These are phyloP conservation scores for Acanthamoeba culbertsoni DNA, from an alignment of 208 protist species.

Conservation along the genomic window DNA sequence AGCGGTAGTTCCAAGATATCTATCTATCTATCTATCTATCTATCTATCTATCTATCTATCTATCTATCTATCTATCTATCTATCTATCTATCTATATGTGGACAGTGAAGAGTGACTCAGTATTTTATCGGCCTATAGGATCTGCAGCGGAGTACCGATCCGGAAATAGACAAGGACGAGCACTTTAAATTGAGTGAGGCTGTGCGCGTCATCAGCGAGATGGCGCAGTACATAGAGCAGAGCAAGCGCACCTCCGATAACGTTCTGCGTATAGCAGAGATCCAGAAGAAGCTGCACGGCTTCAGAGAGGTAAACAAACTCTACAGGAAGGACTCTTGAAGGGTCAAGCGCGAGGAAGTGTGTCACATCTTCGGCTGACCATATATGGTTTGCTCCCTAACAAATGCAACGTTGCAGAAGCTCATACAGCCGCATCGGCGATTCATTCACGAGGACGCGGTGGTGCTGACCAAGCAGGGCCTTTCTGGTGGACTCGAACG, in stretches of 20 bases:
- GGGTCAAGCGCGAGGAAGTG: no score
- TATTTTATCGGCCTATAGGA: no score
- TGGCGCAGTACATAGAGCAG: slow-evolving; percentile 52
- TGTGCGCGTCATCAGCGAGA: not conserved
- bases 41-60: no score
- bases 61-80: no score
- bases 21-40: no score
- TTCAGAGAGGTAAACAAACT: not conserved
- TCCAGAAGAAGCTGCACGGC: slow-evolving; percentile 12
- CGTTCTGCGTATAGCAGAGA: slow-evolving; percentile 16
- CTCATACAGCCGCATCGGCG: slow-evolving; percentile 27
- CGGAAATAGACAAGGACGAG: not conserved
- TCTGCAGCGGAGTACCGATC: slow-evolving; percentile 2
- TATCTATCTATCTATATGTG: no score
- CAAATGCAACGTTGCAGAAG: not conserved
- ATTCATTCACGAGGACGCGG: slow-evolving; percentile 8
- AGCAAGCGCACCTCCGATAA: slow-evolving; percentile 48
- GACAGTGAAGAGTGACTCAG: no score
- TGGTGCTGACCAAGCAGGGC: not conserved
- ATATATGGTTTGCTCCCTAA: no score
- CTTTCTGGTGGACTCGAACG: not conserved
- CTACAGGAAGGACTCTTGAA: no score
- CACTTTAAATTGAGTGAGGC: slow-evolving; percentile 11
- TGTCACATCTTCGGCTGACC: no score
- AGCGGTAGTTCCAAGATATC: no score